Percentiles rank a stretch among this genome's conserved stretches.
Evolutionary conservation across 441 rosid species (phyloP).

Genomic region (Erysimum cheiri): DNA sequence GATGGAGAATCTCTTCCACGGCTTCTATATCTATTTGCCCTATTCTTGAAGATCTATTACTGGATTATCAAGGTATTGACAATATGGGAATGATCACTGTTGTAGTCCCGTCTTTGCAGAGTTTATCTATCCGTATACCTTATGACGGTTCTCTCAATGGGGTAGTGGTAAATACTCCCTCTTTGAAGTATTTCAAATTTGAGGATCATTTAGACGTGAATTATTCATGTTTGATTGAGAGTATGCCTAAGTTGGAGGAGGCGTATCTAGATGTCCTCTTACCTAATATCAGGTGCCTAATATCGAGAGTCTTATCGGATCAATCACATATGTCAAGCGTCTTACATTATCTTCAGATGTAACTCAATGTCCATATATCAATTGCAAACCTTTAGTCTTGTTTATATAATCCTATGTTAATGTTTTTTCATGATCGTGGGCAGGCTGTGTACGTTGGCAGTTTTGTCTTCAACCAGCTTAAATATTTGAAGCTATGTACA

Average conservation of each 20-base stretch:
- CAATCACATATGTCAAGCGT: slow-evolving; percentile 24
- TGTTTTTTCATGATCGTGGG: neutral
- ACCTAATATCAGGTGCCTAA: too few species aligned
- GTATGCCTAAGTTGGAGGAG: slow-evolving; percentile 21
- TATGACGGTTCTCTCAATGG: neutral
- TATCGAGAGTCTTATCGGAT: neutral
- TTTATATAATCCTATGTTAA: neutral
- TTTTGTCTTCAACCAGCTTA: slow-evolving; percentile 12
- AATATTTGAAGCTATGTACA: slow-evolving; percentile 15
- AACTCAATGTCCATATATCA: neutral
- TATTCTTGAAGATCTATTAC: slow-evolving; percentile 1
- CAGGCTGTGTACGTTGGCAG: neutral
- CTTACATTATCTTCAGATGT: slow-evolving; percentile 1
- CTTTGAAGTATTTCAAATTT: slow-evolving; percentile 23
- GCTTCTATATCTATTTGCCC: slow-evolving; percentile 14
- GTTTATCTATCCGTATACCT: slow-evolving; percentile 3
- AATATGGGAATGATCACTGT: neutral
- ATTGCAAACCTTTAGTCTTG: neutral
- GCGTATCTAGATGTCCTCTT: slow-evolving; percentile 4
- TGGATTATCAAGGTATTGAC: neutral
- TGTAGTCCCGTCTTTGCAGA: slow-evolving; percentile 1
- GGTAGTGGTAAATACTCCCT: slow-evolving; percentile 22
- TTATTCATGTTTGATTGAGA: neutral
- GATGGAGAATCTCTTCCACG: neutral
- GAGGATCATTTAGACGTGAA: neutral